Evolutionary conservation across 106 monocot genomes (phyloP).

Genomic region (Dactylorhiza incarnata): DNA sequence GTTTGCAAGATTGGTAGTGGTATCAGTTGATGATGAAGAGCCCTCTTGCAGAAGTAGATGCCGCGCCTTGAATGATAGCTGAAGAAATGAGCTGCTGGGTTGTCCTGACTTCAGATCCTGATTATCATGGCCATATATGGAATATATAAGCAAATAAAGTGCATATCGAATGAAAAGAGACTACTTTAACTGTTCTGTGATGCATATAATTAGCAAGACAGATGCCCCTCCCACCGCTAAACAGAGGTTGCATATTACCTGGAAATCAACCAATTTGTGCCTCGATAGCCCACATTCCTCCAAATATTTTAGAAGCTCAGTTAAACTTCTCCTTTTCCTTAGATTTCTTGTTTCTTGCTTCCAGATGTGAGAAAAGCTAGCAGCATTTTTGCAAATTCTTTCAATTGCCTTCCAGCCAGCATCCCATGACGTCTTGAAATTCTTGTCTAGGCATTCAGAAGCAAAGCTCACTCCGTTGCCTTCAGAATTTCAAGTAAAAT

Average conservation of each 20-base stretch:
- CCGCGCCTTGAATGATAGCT: constrained; percentile 55
- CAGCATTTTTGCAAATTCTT: constrained; percentile 40
- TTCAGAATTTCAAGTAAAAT: constrained; percentile 3
- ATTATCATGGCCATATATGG: constrained; percentile 9
- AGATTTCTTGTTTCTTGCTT: constrained; percentile 51
- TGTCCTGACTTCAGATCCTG: constrained; percentile 25
- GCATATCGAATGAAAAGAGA: background rate
- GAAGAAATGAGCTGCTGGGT: constrained; percentile 34
- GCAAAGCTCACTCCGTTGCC: background rate
- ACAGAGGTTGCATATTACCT: constrained; percentile 25
- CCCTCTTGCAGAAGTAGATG: constrained; percentile 46
- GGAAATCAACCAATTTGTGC: constrained; percentile 31
- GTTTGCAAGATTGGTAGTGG: background rate
- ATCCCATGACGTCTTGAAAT: constrained; percentile 35
- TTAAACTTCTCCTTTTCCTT: constrained; percentile 53
- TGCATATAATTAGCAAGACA: background rate
- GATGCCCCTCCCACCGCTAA: background rate
- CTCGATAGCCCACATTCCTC: constrained; percentile 70
- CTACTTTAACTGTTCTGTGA: background rate
- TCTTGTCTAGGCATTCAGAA: constrained; percentile 7
- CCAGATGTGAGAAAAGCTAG: constrained; percentile 57
- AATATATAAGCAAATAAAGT: background rate
- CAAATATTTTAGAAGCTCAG: constrained; percentile 54
- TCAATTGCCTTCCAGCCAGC: constrained; percentile 57
- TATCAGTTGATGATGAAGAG: constrained; percentile 5